Evolutionary conservation across 345 rosid genomes (phyloP).

Genomic region (Eucalyptus tenuipes): DNA sequence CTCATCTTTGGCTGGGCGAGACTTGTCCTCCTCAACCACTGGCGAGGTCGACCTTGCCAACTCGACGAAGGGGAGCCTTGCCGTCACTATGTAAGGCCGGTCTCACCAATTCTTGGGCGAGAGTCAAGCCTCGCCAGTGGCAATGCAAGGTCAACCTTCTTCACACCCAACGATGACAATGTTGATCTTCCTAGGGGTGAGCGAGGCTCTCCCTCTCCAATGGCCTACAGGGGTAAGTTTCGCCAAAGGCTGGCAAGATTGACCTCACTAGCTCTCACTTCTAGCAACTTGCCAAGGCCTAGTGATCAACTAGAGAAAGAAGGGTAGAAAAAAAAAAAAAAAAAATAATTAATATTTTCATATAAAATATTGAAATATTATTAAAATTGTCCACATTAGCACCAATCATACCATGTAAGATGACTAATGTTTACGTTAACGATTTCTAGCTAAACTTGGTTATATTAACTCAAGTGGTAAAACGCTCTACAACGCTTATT

Average conservation of each 20-base stretch:
- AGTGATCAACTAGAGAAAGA: not conserved
- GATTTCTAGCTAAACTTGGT: fast-evolving
- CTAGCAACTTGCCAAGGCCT: not conserved
- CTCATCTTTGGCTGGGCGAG: not conserved
- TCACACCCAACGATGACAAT: not conserved
- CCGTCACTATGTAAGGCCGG: fast-evolving
- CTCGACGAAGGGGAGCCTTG: fast-evolving
- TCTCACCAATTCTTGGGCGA: fast-evolving
- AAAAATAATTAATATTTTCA: too few relatives aligned
- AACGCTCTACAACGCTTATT: fast-evolving
- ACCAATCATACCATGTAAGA: fast-evolving
- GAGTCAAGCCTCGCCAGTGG: fast-evolving
- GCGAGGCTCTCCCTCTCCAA: fast-evolving
- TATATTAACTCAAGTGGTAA: not conserved
- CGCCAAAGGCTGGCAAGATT: fast-evolving
- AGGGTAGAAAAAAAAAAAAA: fast-evolving
- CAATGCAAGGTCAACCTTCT: not conserved
- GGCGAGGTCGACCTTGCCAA: not conserved
- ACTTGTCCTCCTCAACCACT: not conserved
- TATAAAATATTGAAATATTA: too few relatives aligned
- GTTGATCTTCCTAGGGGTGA: not conserved
- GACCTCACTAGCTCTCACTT: fast-evolving
- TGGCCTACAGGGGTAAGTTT: not conserved
- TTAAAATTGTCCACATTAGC: fast-evolving
- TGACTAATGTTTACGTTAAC: fast-evolving